These are phyloP conservation scores for Lachancea thermotolerans DNA, from an alignment of 805 yeast species.

Conservation along the genomic window DNA sequence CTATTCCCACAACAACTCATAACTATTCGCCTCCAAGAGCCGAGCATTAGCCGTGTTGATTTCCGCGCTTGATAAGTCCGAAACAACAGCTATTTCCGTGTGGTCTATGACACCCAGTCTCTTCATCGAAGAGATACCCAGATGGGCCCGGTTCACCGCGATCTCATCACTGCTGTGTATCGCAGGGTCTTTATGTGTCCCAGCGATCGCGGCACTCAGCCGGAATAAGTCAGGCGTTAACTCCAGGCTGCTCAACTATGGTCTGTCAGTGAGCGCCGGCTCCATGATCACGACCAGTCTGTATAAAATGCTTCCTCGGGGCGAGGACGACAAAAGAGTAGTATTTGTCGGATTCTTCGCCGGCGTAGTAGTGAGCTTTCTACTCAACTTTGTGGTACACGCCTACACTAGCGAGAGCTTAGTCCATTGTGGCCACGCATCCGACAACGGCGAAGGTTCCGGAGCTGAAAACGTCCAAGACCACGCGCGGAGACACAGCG, in stretches of 20 bases:
- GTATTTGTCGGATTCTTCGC: conserved; percentile 37
- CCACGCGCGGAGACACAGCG: not conserved
- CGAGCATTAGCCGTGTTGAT: too few species aligned
- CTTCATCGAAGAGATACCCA: conserved; percentile 17
- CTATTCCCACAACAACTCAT: too few species aligned
- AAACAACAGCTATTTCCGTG: too few species aligned
- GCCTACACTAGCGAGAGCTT: conserved; percentile 70
- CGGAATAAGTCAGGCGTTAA: conserved; percentile 24
- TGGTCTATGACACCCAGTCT: too few species aligned
- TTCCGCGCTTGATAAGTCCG: too few species aligned
- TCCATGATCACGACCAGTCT: conserved; percentile 75
- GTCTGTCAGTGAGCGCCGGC: conserved; percentile 75
- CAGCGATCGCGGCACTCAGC: conserved; percentile 19
- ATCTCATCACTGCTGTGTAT: conserved; percentile 67
- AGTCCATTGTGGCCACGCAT: conserved; percentile 75
- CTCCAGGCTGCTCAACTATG: conserved; percentile 60
- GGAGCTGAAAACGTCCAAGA: not conserved
- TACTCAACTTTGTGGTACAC: conserved; percentile 63
- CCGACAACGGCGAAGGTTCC: conserved; percentile 1
- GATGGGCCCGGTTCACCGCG: conserved; percentile 34
- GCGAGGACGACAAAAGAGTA: conserved; percentile 35
- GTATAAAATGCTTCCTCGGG: conserved; percentile 67
- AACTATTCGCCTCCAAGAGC: too few species aligned
- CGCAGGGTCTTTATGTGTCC: conserved; percentile 61
- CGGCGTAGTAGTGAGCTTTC: conserved; percentile 58